phyloP scores from a whole-genome alignment of 2,329 filamentous ascomycete genomes.

The Dothistroma septosporum region DNA sequence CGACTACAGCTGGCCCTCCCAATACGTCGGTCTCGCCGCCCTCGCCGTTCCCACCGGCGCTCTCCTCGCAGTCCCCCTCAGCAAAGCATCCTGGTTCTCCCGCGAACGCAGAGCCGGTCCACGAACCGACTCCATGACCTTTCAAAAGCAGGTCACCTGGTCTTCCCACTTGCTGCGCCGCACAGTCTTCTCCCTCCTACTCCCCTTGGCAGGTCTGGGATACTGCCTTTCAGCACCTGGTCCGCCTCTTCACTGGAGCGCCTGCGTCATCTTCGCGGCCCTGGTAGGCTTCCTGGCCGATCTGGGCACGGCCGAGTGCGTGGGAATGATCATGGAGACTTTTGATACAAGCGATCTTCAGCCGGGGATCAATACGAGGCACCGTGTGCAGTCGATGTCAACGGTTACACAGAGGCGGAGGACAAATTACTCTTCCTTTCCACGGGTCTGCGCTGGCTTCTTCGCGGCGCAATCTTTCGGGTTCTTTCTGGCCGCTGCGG shows the following conservation, averaged over 20 bases:
- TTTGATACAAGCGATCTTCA: conserved; percentile 78
- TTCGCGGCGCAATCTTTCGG: conserved; percentile 66
- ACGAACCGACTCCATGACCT: conserved; percentile 63
- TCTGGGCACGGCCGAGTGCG: conserved; percentile 70
- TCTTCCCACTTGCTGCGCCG: conserved; percentile 68
- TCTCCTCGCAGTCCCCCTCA: conserved; percentile 65
- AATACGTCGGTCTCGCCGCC: conserved; percentile 63
- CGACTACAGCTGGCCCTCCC: conserved; percentile 61
- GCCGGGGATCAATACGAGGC: conserved; percentile 59
- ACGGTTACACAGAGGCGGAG: conserved; percentile 44
- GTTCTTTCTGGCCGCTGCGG: conserved; percentile 64
- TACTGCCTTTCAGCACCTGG: conserved; percentile 66
- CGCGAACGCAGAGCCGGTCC: conserved; percentile 57
- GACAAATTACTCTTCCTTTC: conserved; percentile 73
- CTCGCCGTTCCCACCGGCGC: conserved; percentile 65
- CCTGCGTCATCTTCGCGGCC: conserved; percentile 63
- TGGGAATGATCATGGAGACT: conserved; percentile 73
- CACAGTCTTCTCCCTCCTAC: conserved; percentile 60
- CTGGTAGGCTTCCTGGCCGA: conserved; percentile 67
- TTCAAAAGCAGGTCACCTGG: conserved; percentile 62
- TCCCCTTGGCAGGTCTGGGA: conserved; percentile 63
- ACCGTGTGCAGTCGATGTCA: conserved; percentile 45
- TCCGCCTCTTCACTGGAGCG: conserved; percentile 55
- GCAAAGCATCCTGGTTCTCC: conserved; percentile 67
- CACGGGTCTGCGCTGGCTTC: conserved; percentile 67